phyloP scores from a whole-genome alignment of 83 land plant species.

The Diphasiastrum complanatum region DNA sequence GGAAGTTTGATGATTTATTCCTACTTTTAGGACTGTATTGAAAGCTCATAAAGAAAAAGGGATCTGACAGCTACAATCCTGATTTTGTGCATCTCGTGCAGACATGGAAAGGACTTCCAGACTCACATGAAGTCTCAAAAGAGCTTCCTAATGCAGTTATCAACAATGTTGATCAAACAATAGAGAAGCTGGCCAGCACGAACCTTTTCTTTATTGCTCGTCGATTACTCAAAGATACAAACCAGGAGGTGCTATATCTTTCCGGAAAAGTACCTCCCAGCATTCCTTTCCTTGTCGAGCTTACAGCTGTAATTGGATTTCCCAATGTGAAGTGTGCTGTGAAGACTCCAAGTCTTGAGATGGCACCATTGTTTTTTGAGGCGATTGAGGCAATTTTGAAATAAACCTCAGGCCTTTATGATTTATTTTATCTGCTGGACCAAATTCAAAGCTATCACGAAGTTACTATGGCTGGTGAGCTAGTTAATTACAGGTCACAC shows the following conservation, averaged over 20 bases:
- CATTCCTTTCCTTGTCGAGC: slow-evolving; percentile 77
- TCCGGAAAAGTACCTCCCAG: slow-evolving; percentile 70
- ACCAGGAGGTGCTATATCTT: slow-evolving; percentile 68
- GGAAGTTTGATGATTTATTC: no score
- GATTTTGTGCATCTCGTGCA: slow-evolving; percentile 16
- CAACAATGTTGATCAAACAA: slow-evolving; percentile 55
- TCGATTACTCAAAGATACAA: slow-evolving; percentile 68
- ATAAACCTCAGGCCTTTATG: no score
- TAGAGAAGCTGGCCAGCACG: slow-evolving; percentile 62
- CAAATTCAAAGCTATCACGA: no score
- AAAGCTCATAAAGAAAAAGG: not conserved
- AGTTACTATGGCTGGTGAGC: no score
- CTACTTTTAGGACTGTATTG: not conserved
- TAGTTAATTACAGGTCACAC: no score
- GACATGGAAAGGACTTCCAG: slow-evolving; percentile 99
- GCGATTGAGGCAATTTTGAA: slow-evolving; percentile 66
- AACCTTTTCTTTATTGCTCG: slow-evolving; percentile 93
- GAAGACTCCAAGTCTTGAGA: slow-evolving; percentile 84
- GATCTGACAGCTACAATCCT: not conserved
- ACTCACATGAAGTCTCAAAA: slow-evolving; percentile 75
- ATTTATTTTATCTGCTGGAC: no score
- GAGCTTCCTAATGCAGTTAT: slow-evolving; percentile 58
- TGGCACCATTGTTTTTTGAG: slow-evolving; percentile 94
- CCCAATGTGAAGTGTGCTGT: slow-evolving; percentile 93
- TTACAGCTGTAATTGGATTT: slow-evolving; percentile 50